These are phyloP conservation scores for Balansia obtecta DNA, from an alignment of 2,329 filamentous ascomycete genomes.

Conservation along the genomic window DNA sequence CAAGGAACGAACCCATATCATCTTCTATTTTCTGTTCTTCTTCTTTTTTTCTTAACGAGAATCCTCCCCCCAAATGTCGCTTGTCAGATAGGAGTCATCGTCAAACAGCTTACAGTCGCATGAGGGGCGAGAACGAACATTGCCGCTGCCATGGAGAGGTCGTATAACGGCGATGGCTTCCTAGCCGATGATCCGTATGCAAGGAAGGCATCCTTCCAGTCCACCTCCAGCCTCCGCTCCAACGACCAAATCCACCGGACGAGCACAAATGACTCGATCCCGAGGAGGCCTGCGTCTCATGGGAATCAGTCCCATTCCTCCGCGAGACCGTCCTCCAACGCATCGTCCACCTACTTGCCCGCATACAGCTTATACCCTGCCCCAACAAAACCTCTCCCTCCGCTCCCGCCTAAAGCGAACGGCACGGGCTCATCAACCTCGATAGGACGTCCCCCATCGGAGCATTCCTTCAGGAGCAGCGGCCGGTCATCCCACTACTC, in stretches of 20 bases:
- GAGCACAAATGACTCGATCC: slow-evolving; percentile 1
- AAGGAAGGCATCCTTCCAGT: neutral
- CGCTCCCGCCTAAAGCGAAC: slow-evolving; percentile 3
- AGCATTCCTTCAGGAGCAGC: slow-evolving; percentile 2
- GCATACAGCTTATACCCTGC: slow-evolving; percentile 6
- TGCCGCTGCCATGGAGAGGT: neutral
- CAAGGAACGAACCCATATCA: neutral
- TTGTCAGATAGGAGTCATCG: neutral
- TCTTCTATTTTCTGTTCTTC: too few species aligned
- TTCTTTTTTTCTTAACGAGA: neutral
- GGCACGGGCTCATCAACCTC: neutral
- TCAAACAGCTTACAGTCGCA: neutral
- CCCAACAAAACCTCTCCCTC: slow-evolving; percentile 5
- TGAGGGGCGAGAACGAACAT: neutral
- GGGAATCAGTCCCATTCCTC: slow-evolving; percentile 1
- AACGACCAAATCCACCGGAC: neutral
- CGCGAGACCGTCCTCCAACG: slow-evolving; percentile 1
- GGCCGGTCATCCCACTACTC: slow-evolving; percentile 5
- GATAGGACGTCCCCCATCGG: slow-evolving; percentile 3
- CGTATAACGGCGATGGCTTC: neutral
- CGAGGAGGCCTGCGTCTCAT: neutral
- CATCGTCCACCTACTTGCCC: slow-evolving; percentile 4
- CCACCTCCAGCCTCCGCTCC: neutral
- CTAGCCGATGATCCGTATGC: neutral
- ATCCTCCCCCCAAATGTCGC: neutral